These are phyloP conservation scores for Picochlorum sp. DNA, from an alignment of 139 green algal genomes.

Conservation along the genomic window DNA sequence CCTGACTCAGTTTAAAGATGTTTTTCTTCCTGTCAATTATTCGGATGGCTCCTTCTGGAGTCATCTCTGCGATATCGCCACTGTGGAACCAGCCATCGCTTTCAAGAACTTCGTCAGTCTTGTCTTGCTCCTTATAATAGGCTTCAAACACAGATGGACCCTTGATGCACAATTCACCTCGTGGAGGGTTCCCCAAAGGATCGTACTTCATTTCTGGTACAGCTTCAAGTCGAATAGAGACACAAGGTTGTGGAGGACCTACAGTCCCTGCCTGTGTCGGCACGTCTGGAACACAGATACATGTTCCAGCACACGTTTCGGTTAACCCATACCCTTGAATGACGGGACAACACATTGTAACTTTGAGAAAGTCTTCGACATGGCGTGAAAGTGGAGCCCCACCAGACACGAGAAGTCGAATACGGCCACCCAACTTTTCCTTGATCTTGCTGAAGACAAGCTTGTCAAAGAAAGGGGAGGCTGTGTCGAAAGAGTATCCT, in stretches of 20 bases:
- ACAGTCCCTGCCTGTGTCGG: constrained; percentile 58
- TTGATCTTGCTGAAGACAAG: constrained; percentile 61
- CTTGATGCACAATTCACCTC: constrained; percentile 59
- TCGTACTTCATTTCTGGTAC: constrained; percentile 90
- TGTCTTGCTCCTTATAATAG: constrained; percentile 84
- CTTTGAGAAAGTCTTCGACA: constrained; percentile 49
- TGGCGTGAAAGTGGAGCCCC: constrained; percentile 54
- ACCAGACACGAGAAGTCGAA: constrained; percentile 37
- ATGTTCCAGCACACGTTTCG: constrained; percentile 72
- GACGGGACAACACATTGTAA: constrained; percentile 35
- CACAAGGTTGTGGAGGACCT: constrained; percentile 56
- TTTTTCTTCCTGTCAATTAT: constrained; percentile 98
- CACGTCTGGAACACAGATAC: constrained; percentile 47
- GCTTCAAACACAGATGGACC: constrained; percentile 72
- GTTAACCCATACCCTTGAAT: constrained; percentile 85
- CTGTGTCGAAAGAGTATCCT: constrained; percentile 31
- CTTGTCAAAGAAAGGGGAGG: constrained; percentile 62
- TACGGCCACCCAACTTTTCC: constrained; percentile 35
- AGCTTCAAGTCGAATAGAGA: constrained; percentile 68
- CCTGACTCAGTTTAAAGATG: constrained; percentile 98
- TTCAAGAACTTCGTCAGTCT: constrained; percentile 47
- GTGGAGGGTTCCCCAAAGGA: constrained; percentile 41
- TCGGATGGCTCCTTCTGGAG: constrained; percentile 55
- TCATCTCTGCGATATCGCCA: constrained; percentile 83
- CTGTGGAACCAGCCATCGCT: constrained; percentile 86